Conservation (phyloP, 495 filamentous ascomycete species). For the Aspergillus biplanus region DNA sequence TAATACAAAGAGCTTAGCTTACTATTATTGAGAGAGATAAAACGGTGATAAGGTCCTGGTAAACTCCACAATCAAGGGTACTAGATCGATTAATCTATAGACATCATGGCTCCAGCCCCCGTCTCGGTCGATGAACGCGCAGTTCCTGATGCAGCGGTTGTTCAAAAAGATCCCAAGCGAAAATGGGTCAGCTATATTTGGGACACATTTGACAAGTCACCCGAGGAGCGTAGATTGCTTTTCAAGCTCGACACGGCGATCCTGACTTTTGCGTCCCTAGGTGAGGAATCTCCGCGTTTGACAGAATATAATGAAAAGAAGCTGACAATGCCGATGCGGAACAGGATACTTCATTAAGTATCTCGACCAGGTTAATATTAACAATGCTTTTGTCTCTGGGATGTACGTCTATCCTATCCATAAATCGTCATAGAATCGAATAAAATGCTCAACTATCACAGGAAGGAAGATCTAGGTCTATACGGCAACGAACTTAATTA, state of each 20-base stretch:
- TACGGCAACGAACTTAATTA: slow-evolving; percentile 57
- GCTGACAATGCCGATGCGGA: neutral
- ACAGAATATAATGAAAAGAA: neutral
- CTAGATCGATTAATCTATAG: too few relatives aligned
- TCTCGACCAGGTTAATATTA: slow-evolving; percentile 61
- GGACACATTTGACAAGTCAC: slow-evolving; percentile 65
- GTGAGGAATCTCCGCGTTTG: slow-evolving; percentile 22
- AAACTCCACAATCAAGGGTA: too few relatives aligned
- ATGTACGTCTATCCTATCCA: slow-evolving; percentile 32
- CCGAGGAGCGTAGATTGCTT: slow-evolving; percentile 61
- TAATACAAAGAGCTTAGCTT: neutral
- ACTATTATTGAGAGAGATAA: too few relatives aligned
- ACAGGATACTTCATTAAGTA: slow-evolving; percentile 62
- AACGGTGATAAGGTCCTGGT: too few relatives aligned
- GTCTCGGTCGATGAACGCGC: neutral
- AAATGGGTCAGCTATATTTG: slow-evolving; percentile 56
- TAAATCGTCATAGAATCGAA: neutral
- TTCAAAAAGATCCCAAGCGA: slow-evolving; percentile 7
- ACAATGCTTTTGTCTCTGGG: slow-evolving; percentile 56
- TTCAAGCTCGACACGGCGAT: slow-evolving; percentile 63
- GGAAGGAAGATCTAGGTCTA: slow-evolving; percentile 65
- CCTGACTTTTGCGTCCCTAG: slow-evolving; percentile 57
- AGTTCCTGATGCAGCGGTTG: neutral
- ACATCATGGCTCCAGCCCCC: slow-evolving; percentile 5
- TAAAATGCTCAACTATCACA: slow-evolving; percentile 24